Evolutionary conservation across 345 rosid genomes (phyloP), one percentile per base, ranked within the genome.

Genomic region (Psidium friedrichsthalianum): DNA sequence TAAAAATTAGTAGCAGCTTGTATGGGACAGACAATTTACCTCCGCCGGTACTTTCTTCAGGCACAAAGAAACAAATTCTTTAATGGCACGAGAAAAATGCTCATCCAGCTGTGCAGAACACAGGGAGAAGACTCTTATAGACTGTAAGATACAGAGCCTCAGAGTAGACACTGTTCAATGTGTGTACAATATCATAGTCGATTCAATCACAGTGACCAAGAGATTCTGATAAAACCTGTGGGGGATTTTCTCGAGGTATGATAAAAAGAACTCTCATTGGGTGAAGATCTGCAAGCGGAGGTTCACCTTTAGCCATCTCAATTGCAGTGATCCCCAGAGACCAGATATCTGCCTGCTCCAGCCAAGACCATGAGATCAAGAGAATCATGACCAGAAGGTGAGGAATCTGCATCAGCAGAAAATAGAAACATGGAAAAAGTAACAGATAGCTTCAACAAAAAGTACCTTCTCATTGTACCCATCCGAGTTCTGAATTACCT

Each of bases 251-350:
- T 89, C 98, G 95, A 69, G 99, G 99, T 90, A 98, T 98, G 87
- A 98, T 98, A 85, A 98, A 98, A 86, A 98, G 99, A 87, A 96
- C 99, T 91, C 99, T 94, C 99, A 98, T 96, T 78, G 99, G 99
- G 88, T 95, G 99, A 88, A 98, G 98, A 92, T 96, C 99, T 47
- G 99, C 95, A 84, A 98, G 96, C 57, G 99, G 99, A 88, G 99
- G 99, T 91, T 98, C 99, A 90, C 99, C 99, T 89, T 96, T 98
- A 14, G 99, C 99, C 99, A 98, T 96, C 92, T 98, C 99, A 80
- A 98, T 98, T 57, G 95, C 94, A 85, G 99, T 98, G 91, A 98
- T 98, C 85, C 99, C 99, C 24, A 98, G 90, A 86, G 99, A 98
- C 99, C 99, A 98, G 55, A 98, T 95, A 92, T 98, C 99, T 56